Conservation (phyloP, 306 rosid genomes). For the Abrus precatorius region DNA sequence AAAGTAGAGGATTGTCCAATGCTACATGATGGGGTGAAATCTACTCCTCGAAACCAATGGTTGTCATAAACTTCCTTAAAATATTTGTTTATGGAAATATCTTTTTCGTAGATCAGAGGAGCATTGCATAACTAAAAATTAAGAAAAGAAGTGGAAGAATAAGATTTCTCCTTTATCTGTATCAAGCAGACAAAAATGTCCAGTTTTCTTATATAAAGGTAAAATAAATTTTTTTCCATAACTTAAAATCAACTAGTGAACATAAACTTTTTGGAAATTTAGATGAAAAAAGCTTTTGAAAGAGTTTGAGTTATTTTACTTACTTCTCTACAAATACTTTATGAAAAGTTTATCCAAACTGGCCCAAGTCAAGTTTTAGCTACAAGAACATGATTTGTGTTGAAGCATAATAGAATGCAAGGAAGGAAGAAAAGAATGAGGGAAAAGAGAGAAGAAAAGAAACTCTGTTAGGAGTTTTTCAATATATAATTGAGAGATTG, state of each 20-base stretch:
- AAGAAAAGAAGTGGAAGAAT: conserved; percentile 27
- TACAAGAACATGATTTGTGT: not conserved
- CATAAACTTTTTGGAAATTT: too few relatives aligned
- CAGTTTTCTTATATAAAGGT: not conserved
- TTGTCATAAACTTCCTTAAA: conserved; percentile 58
- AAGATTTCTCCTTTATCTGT: not conserved
- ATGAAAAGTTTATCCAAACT: too few relatives aligned
- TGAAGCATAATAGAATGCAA: not conserved
- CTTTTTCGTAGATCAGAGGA: conserved; percentile 72
- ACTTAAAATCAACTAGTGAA: too few relatives aligned
- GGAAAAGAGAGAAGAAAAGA: too few relatives aligned
- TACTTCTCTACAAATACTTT: too few relatives aligned
- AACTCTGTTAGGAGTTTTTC: too few relatives aligned
- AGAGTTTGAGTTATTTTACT: too few relatives aligned
- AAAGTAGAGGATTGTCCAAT: conserved; percentile 77
- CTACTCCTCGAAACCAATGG: conserved; percentile 72
- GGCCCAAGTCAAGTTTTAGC: not conserved
- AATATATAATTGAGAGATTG: too few relatives aligned
- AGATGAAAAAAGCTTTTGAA: too few relatives aligned
- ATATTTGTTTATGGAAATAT: conserved; percentile 46
- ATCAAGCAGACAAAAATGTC: conserved; percentile 14
- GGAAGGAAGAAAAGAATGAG: too few relatives aligned
- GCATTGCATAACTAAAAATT: conserved; percentile 62
- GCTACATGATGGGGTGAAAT: conserved; percentile 64
- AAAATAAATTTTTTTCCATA: too few relatives aligned